These are phyloP conservation scores for Termitomyces sp. DNA, from an alignment of 768 basidiomycete species.

Conservation along the genomic window DNA sequence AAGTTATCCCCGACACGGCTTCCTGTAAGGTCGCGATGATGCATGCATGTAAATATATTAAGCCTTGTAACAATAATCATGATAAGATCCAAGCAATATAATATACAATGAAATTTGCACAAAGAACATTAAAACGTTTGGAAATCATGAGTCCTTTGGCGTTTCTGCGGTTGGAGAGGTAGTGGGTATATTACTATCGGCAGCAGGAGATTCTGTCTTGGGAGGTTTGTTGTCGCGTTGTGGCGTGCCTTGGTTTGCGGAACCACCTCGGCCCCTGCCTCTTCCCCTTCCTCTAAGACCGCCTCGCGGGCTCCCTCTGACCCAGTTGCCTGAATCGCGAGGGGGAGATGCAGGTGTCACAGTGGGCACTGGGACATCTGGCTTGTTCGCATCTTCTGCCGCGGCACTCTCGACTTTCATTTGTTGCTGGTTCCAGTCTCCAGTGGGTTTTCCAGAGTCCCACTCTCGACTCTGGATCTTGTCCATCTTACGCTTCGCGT, in stretches of 20 bases:
- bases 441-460: conserved; percentile 66
- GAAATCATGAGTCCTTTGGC: conserved; percentile 3
- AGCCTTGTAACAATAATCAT: not conserved
- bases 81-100: conserved; percentile 7
- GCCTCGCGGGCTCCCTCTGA: conserved; percentile 24
- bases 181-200: conserved; percentile 1
- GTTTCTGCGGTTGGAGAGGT: conserved; percentile 2
- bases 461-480: conserved; percentile 75
- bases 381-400: conserved; percentile 6
- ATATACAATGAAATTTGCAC: conserved; percentile 1
- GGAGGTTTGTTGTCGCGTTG: not conserved
- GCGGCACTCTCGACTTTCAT: conserved; percentile 11
- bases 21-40: conserved; percentile 3
- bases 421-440: conserved; percentile 23
- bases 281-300: conserved; percentile 22
- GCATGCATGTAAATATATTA: not conserved
- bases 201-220: not conserved
- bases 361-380: not conserved
- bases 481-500: conserved; percentile 77
- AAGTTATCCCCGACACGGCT: conserved; percentile 7
- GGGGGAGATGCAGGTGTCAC: not conserved
- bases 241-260: not conserved
- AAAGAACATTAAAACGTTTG: not conserved
- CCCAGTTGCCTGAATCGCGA: conserved; percentile 17
- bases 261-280: conserved; percentile 30